Percentiles rank a stretch among this genome's conserved stretches.
Conservation (phyloP, 164 flowering plant genomes). For the Umbellularia californica region DNA sequence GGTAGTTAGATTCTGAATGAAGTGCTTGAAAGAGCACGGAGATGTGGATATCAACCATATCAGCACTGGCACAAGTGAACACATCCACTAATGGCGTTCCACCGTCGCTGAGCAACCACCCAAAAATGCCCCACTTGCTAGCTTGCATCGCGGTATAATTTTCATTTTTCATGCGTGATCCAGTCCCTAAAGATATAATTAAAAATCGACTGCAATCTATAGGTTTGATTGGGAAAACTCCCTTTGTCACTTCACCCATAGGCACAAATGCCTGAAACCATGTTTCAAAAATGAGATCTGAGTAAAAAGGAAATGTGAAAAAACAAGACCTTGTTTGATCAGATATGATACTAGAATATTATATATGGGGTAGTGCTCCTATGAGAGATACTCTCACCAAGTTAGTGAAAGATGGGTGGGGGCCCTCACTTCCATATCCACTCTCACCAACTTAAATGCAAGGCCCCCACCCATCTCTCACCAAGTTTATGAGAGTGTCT, state of each 20-base stretch:
- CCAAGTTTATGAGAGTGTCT: too few relatives aligned
- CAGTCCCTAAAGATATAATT: slow-evolving; percentile 37
- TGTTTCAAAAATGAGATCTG: not conserved
- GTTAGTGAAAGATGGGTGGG: too few relatives aligned
- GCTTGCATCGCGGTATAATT: slow-evolving; percentile 21
- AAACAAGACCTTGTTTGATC: not conserved
- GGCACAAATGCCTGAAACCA: slow-evolving; percentile 24
- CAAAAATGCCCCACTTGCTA: slow-evolving; percentile 33
- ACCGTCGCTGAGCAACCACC: slow-evolving; percentile 24
- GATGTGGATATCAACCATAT: slow-evolving; percentile 29
- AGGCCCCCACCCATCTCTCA: too few relatives aligned
- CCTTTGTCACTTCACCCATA: slow-evolving; percentile 27
- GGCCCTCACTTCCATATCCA: too few relatives aligned
- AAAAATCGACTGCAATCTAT: slow-evolving; percentile 20
- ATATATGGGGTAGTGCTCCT: too few relatives aligned
- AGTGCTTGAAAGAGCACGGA: slow-evolving; percentile 26
- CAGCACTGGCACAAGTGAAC: slow-evolving; percentile 28
- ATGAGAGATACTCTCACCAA: too few relatives aligned
- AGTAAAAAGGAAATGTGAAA: too few relatives aligned
- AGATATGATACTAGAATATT: not conserved
- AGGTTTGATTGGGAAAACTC: slow-evolving; percentile 17
- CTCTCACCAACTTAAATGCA: too few relatives aligned
- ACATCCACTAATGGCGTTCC: slow-evolving; percentile 26
- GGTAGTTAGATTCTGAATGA: slow-evolving; percentile 25
- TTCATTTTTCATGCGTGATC: slow-evolving; percentile 13